These are phyloP conservation scores for Austroboletus rostrupii DNA, from an alignment of 1,284 basidiomycete species.

Conservation along the genomic window DNA sequence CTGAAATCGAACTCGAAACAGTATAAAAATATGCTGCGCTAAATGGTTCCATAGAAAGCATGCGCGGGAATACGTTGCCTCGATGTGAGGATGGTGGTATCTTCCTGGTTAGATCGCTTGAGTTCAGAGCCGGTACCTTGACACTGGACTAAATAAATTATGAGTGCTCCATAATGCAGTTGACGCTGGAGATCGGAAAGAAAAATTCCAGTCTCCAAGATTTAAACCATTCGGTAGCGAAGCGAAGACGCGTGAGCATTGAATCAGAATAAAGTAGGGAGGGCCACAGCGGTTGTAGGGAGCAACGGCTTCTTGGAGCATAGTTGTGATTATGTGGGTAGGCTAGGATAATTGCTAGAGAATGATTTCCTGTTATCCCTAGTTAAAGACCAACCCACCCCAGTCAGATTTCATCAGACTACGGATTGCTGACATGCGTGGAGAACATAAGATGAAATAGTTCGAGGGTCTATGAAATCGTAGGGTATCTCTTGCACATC, in stretches of 20 bases:
- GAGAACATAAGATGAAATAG: neutral
- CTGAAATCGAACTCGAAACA: slow-evolving; percentile 47
- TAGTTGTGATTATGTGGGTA: neutral
- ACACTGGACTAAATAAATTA: slow-evolving; percentile 8
- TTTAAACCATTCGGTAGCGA: neutral
- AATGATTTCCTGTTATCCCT: neutral
- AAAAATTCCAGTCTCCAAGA: neutral
- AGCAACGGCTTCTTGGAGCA: neutral
- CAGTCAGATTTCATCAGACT: neutral
- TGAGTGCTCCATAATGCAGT: slow-evolving; percentile 3
- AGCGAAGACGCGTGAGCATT: neutral
- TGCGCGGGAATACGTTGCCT: neutral
- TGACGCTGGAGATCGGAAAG: neutral
- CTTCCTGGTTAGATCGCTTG: slow-evolving; percentile 9
- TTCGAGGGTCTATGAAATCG: slow-evolving; percentile 2
- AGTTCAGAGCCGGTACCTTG: slow-evolving; percentile 7
- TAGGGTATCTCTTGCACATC: slow-evolving; percentile 1
- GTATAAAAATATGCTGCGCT: slow-evolving; percentile 53
- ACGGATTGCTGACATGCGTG: neutral
- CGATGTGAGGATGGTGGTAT: slow-evolving; percentile 4
- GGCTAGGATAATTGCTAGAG: neutral
- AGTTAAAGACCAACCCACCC: neutral
- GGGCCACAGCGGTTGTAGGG: neutral
- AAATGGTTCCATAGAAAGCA: slow-evolving; percentile 3
- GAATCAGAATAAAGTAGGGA: neutral